Evolutionary conservation across 164 flowering plant genomes (phyloP).

Genomic region (Annona cherimola): DNA sequence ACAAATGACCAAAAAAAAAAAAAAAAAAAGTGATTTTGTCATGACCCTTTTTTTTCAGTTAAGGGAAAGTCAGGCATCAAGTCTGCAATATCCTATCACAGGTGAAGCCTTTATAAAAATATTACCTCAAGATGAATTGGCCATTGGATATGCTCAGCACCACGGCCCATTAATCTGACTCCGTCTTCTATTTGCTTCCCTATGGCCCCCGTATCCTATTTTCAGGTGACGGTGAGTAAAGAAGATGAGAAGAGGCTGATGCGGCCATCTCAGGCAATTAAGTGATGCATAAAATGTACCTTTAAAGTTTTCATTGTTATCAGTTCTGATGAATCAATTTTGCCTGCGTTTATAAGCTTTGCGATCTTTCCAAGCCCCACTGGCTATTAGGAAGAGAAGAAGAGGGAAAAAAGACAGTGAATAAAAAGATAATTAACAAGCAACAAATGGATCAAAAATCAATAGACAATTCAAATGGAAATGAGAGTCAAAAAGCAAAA

Average conservation of each 20-base stretch:
- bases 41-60: neutral
- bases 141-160: constrained; percentile 83
- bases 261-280: neutral
- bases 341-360: constrained; percentile 84
- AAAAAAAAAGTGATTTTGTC: neutral
- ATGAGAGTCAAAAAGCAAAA: too few species aligned
- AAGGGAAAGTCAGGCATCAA: neutral
- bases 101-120: neutral
- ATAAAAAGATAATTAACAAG: too few species aligned
- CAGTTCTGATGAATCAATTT: constrained; percentile 89
- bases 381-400: constrained; percentile 20
- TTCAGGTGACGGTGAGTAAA: neutral
- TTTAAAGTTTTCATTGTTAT: constrained; percentile 97
- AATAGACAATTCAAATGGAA: too few species aligned
- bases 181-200: constrained; percentile 95
- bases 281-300: constrained; percentile 32
- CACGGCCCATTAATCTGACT: constrained; percentile 95
- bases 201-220: constrained; percentile 77
- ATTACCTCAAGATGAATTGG: constrained; percentile 97
- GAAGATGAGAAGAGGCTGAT: neutral
- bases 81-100: neutral
- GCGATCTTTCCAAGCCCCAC: constrained; percentile 96
- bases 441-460: too few species aligned
- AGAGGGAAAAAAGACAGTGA: too few species aligned
- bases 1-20: neutral